Evolutionary conservation across 768 basidiomycete genomes (phyloP).

Genomic region (Symmetrospora coprosmae): DNA sequence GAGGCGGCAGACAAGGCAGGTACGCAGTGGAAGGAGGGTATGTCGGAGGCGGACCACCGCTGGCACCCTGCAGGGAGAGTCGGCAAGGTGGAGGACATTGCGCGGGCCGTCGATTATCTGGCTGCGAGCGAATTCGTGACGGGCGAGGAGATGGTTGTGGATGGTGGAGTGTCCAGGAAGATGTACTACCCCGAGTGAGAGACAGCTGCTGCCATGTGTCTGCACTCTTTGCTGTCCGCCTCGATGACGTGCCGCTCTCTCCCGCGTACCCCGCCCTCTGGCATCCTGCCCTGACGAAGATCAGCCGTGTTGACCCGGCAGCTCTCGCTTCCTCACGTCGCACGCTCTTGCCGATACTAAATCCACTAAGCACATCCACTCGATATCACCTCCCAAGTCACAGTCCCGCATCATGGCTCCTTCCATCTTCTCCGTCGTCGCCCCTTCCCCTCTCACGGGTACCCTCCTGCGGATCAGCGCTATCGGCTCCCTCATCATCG

Average conservation of each 20-base stretch:
- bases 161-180: constrained; percentile 17
- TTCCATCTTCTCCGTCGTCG: constrained; percentile 11
- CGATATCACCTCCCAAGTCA: too few species aligned
- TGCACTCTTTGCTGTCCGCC: too few species aligned
- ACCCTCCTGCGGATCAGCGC: constrained; percentile 1
- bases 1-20: not conserved
- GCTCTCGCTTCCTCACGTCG: too few species aligned
- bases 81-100: constrained; percentile 14
- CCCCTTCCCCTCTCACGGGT: constrained; percentile 7
- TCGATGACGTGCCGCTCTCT: too few species aligned
- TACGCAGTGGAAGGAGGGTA: not conserved
- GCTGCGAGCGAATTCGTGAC: constrained; percentile 8
- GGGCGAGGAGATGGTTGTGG: constrained; percentile 11
- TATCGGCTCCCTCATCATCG: not conserved
- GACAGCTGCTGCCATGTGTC: too few species aligned
- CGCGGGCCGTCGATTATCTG: not conserved
- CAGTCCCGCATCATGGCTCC: too few species aligned
- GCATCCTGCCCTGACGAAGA: too few species aligned
- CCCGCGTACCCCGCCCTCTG: too few species aligned
- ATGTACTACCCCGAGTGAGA: constrained; percentile 13
- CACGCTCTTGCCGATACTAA: too few species aligned
- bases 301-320: too few species aligned
- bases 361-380: too few species aligned
- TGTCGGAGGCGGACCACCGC: not conserved
- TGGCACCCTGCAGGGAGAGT: constrained; percentile 12